These are phyloP conservation scores for Hypoxylon sp. DNA, from an alignment of 2,329 filamentous ascomycete genomes.

Conservation along the genomic window DNA sequence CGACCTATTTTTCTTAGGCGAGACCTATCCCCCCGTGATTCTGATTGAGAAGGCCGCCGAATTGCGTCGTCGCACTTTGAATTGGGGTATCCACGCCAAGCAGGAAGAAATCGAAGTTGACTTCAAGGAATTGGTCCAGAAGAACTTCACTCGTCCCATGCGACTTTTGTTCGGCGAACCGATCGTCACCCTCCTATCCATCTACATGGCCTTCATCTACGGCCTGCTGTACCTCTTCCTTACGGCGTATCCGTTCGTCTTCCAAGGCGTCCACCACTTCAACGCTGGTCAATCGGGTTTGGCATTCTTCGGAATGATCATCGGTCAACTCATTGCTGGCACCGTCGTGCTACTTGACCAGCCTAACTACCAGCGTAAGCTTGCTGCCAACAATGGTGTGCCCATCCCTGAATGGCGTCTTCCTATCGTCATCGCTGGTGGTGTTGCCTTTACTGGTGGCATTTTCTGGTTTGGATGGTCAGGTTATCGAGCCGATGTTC, in stretches of 20 bases:
- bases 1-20: constrained; percentile 74
- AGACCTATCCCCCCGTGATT: constrained; percentile 79
- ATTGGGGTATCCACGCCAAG: constrained; percentile 80
- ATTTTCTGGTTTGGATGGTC: constrained; percentile 87
- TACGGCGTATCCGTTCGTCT: constrained; percentile 87
- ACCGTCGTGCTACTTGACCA: constrained; percentile 73
- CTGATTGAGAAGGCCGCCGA: constrained; percentile 73
- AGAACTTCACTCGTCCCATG: constrained; percentile 77
- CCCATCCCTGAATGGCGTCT: constrained; percentile 78
- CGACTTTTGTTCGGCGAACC: constrained; percentile 77
- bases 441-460: constrained; percentile 72
- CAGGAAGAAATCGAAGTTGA: constrained; percentile 80
- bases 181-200: constrained; percentile 75
- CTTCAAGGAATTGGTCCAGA: constrained; percentile 72
- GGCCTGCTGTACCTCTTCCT: constrained; percentile 84
- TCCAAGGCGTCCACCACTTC: constrained; percentile 80
- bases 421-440: constrained; percentile 72
- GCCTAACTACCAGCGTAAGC: constrained; percentile 77
- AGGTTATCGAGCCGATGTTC: constrained; percentile 69
- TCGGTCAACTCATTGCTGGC: constrained; percentile 79
- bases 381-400: constrained; percentile 75
- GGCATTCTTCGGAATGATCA: constrained; percentile 88
- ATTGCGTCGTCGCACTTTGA: constrained; percentile 73
- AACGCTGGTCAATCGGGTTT: constrained; percentile 78
- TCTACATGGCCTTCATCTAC: constrained; percentile 84